Percentiles rank a stretch among this genome's conserved stretches.
Evolutionary conservation across 441 rosid species (phyloP).

Genomic region (Eruca vesicaria): DNA sequence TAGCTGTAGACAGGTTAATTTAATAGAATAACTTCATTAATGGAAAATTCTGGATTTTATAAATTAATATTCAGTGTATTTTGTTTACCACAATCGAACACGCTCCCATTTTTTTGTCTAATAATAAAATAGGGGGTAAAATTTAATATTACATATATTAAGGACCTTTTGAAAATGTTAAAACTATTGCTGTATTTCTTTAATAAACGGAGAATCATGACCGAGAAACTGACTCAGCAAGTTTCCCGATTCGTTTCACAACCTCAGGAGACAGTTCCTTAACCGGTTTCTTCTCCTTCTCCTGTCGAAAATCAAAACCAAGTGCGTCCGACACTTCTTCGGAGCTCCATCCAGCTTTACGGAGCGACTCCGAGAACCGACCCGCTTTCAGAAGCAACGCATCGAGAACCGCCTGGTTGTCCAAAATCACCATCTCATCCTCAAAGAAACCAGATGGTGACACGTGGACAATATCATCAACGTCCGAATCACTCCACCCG

Average conservation of each 20-base stretch:
- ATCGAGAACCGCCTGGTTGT: constrained; percentile 72
- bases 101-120: constrained; percentile 37
- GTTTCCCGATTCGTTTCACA: constrained; percentile 65
- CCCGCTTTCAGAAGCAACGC: constrained; percentile 76
- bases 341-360: constrained; percentile 95
- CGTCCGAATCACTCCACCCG: constrained; percentile 83
- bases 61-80: constrained; percentile 17
- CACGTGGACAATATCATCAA: constrained; percentile 69
- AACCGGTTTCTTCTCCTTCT: constrained; percentile 71
- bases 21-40: constrained; percentile 6
- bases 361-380: constrained; percentile 80
- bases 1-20: constrained; percentile 9
- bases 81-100: constrained; percentile 37
- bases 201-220: constrained; percentile 33
- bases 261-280: constrained; percentile 76
- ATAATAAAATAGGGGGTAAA: constrained; percentile 17
- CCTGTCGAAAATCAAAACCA: constrained; percentile 77
- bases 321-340: constrained; percentile 94
- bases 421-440: constrained; percentile 69
- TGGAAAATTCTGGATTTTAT: constrained; percentile 2
- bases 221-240: constrained; percentile 83
- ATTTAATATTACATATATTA: constrained; percentile 2
- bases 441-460: constrained; percentile 83
- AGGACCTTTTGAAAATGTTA: constrained; percentile 19
- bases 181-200: constrained; percentile 15